Evolutionary conservation across 139 green algal species (phyloP), one percentile per base, ranked within the genome.

Genomic region (Chlamydomonas sp.): DNA sequence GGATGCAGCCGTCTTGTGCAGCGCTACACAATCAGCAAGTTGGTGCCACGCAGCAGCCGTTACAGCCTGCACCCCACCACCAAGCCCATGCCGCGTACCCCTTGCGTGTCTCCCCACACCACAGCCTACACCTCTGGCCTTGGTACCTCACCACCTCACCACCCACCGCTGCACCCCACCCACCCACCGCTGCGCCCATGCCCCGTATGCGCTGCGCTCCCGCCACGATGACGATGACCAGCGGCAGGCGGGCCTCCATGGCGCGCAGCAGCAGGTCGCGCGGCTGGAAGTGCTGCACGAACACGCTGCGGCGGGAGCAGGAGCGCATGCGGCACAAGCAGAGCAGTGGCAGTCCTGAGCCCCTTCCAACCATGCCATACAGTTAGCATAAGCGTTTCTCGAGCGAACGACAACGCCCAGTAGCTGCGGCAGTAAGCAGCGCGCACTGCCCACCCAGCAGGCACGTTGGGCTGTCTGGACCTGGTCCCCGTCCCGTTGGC

Each of bases 261-360:
- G 82, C 82, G 7, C 82, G 59, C 60, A 86, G 69, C 62, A 14
- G 60, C 9, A 86, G 71, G 71, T 86, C 71, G n/a, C 60, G 20
- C 0, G 60, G 82, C 18, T 59, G 9, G 60, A 86, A 86, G 57
- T 2, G 0, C 61, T 73, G 31, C 71, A 5, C 3, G 71, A 86
- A 86, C 4, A 8, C 20, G 10, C 82, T 86, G 82, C 5, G 58
- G 0, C 59, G 0, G 77, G 4, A 57, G 10, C 6, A 6, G 57
- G n/a, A 57, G 5, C 2, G 57, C 57, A 18, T 5, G 75, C 3
- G 75, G 57, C 5, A 18, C 10, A 2, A 68, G 18, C 20, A 5
- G 6, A 49, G 6, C 58, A 9, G 71, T 1, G 71, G 58, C 5
- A 5, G 18, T 3, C 8, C 20, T 18, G 5, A 20, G 20, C 71